Conservation (phyloP, 495 filamentous ascomycete genomes). For the Hypoxylon perforatum region DNA sequence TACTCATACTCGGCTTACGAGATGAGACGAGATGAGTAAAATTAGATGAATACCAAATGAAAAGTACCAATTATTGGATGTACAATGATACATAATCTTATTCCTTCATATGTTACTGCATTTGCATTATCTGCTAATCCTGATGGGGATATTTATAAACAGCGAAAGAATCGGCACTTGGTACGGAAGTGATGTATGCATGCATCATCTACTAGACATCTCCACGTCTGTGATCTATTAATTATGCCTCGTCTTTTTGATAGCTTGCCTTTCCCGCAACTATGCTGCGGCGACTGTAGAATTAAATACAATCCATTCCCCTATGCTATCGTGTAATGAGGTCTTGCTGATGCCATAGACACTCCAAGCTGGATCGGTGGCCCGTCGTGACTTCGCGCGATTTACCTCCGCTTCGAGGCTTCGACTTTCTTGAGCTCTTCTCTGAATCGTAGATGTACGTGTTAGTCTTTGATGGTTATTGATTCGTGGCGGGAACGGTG, state of each 20-base stretch:
- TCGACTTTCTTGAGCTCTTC: constrained; percentile 95
- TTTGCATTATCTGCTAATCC: no score
- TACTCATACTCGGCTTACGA: no score
- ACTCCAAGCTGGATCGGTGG: not conserved
- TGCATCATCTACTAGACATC: not conserved
- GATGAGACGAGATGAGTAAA: constrained; percentile 7
- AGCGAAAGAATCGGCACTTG: not conserved
- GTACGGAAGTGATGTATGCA: not conserved
- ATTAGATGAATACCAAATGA: constrained; percentile 44
- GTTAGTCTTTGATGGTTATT: constrained; percentile 37
- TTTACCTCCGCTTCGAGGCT: constrained; percentile 67
- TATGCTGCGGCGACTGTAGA: constrained; percentile 1
- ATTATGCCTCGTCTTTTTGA: constrained; percentile 8
- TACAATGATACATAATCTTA: not conserved
- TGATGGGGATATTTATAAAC: no score
- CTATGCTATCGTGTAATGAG: not conserved
- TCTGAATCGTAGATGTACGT: constrained; percentile 56
- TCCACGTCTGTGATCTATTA: constrained; percentile 14
- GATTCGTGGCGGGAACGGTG: not conserved
- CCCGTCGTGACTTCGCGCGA: not conserved
- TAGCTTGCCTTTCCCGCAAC: not conserved
- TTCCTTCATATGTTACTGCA: no score
- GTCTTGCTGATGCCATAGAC: not conserved
- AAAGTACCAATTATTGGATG: constrained; percentile 21
- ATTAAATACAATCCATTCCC: constrained; percentile 20